Evolutionary conservation across 129 eudicot genomes (phyloP).

Genomic region (Logfia minima): DNA sequence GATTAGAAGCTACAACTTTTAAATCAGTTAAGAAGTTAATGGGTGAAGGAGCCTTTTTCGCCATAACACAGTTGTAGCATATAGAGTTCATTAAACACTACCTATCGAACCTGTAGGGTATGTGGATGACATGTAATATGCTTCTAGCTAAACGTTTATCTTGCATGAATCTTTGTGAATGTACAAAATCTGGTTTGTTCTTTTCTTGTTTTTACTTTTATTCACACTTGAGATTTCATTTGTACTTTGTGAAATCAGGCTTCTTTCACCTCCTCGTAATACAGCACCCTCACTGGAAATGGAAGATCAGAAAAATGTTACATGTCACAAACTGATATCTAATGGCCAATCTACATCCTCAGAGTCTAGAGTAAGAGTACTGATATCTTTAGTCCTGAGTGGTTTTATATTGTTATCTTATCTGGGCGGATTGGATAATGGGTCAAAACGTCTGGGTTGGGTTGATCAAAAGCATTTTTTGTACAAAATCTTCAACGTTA

Average conservation of each 20-base stretch:
- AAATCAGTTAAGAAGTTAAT: neutral
- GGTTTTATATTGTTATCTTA: neutral
- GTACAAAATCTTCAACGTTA: neutral
- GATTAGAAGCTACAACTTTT: neutral
- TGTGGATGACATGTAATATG: neutral
- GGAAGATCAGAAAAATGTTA: constrained; percentile 28
- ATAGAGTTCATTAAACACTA: neutral
- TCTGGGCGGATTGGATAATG: neutral
- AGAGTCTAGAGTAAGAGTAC: constrained; percentile 48
- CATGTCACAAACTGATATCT: constrained; percentile 24
- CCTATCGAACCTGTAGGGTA: neutral
- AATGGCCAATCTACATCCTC: constrained; percentile 31
- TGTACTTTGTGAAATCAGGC: constrained; percentile 49
- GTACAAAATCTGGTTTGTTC: neutral
- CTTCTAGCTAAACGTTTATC: neutral
- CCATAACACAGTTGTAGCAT: neutral
- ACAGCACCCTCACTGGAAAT: constrained; percentile 43
- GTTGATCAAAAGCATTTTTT: neutral
- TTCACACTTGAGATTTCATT: neutral
- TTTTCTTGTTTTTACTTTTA: neutral
- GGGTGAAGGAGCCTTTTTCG: neutral
- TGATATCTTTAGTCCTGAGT: neutral
- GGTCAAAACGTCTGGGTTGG: neutral
- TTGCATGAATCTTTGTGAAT: constrained; percentile 13
- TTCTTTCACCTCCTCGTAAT: constrained; percentile 57